Percentiles rank a stretch among this genome's conserved stretches.
Evolutionary conservation across 306 rosid species (phyloP).

Genomic region (Corylus heterophylla): DNA sequence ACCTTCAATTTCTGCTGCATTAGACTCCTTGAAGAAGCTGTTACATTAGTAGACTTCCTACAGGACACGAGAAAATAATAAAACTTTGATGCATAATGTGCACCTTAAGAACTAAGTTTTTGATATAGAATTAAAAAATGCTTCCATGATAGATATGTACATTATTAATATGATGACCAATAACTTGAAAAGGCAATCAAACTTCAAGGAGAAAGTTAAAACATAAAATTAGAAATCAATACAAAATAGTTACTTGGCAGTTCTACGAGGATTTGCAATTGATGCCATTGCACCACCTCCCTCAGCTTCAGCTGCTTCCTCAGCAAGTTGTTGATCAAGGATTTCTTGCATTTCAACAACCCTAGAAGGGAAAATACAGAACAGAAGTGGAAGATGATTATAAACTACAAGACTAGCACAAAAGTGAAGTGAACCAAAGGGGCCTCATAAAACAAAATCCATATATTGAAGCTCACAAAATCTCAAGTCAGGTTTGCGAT

Average conservation of each 20-base stretch:
- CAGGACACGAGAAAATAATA: too few species aligned
- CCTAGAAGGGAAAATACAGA: too few species aligned
- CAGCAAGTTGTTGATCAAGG: slow-evolving; percentile 96
- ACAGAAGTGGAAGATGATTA: too few species aligned
- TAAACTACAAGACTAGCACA: too few species aligned
- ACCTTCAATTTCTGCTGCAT: too few species aligned
- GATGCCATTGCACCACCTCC: slow-evolving; percentile 78
- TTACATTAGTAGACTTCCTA: too few species aligned
- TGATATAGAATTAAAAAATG: too few species aligned
- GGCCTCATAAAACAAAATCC: neutral
- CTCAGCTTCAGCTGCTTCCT: slow-evolving; percentile 98
- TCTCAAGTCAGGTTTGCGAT: neutral
- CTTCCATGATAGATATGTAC: neutral
- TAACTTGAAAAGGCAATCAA: slow-evolving; percentile 22
- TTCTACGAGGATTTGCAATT: slow-evolving; percentile 71
- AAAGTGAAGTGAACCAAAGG: slow-evolving; percentile 22
- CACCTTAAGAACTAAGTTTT: too few species aligned
- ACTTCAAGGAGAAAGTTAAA: slow-evolving; percentile 9
- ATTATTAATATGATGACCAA: slow-evolving; percentile 3
- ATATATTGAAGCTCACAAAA: neutral
- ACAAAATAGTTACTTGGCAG: slow-evolving; percentile 50
- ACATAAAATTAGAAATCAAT: slow-evolving; percentile 24
- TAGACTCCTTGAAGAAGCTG: slow-evolving; percentile 63
- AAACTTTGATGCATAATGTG: too few species aligned
- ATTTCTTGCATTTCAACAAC: too few species aligned